Conservation (phyloP, 176 grass and related monocot genomes). For the Carex parvula region DNA sequence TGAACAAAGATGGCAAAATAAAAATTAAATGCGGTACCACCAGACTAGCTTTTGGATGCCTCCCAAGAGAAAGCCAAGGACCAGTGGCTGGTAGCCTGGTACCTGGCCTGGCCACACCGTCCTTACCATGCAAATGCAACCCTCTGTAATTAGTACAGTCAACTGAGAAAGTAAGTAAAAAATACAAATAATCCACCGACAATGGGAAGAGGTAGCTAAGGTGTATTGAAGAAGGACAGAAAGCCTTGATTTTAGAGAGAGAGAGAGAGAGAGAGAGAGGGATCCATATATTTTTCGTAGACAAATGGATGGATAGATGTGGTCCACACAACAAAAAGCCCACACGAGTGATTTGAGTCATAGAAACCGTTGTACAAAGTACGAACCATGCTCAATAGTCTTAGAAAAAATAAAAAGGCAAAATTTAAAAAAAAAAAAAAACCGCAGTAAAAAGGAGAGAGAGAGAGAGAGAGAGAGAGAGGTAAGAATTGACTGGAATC, state of each 20-base stretch:
- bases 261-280: not conserved
- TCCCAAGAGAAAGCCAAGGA: constrained; percentile 6
- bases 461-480: not conserved
- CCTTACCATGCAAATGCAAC: constrained; percentile 6
- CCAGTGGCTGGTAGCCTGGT: not conserved
- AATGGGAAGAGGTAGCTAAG: constrained; percentile 26
- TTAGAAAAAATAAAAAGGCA: not conserved
- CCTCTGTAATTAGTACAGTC: constrained; percentile 19
- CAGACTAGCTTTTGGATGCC: not conserved
- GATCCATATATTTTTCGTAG: not conserved
- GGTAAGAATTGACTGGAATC: not conserved
- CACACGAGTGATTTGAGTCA: constrained; percentile 23
- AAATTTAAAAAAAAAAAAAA: not conserved
- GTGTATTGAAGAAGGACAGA: constrained; percentile 25
- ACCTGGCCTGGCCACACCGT: not conserved
- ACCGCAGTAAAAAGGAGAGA: constrained; percentile 7
- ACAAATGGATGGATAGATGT: constrained; percentile 5
- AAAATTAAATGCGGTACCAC: not conserved
- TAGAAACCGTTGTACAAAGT: constrained; percentile 31
- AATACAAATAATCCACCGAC: constrained; percentile 20
- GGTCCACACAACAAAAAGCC: constrained; percentile 26
- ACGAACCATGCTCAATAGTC: not conserved
- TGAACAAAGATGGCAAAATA: not conserved
- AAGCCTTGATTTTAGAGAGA: constrained; percentile 4
- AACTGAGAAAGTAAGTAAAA: not conserved